Evolutionary conservation across 164 flowering plant species (phyloP).

Genomic region (Tinospora cordifolia): DNA sequence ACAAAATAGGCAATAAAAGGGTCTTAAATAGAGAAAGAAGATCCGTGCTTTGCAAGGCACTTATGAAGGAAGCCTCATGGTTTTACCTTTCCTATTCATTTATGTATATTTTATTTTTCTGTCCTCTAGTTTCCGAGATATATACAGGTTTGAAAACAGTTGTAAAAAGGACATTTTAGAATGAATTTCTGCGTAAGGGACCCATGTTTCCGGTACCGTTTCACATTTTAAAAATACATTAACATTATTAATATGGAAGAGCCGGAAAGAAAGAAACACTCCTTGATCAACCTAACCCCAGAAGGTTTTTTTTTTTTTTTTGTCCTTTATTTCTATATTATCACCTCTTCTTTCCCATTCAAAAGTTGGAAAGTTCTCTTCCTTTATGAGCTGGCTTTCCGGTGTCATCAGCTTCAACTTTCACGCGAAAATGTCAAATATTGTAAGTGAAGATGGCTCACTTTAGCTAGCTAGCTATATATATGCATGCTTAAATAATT

Average conservation of each 20-base stretch:
- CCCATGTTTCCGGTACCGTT: slow-evolving; percentile 2
- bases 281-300: slow-evolving; percentile 13
- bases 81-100: not conserved
- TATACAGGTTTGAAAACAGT: not conserved
- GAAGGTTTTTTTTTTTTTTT: not conserved
- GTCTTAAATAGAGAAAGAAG: slow-evolving; percentile 16
- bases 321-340: too few species aligned
- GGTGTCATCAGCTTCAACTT: not conserved
- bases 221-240: slow-evolving; percentile 1
- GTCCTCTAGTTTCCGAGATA: not conserved
- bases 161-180: not conserved
- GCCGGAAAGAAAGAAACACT: not conserved
- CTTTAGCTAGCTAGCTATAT: not conserved
- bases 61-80: slow-evolving; percentile 21
- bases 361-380: slow-evolving; percentile 7
- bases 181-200: not conserved
- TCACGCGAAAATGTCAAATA: slow-evolving; percentile 7
- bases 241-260: not conserved
- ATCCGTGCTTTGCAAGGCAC: slow-evolving; percentile 28
- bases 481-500: not conserved
- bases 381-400: not conserved
- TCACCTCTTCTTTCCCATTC: slow-evolving; percentile 1
- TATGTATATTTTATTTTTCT: not conserved
- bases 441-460: not conserved
- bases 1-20: not conserved